Base-by-base conservation (phyloP, 2,329 filamentous ascomycete genomes). In the Dichotomopilus funicola region DNA sequence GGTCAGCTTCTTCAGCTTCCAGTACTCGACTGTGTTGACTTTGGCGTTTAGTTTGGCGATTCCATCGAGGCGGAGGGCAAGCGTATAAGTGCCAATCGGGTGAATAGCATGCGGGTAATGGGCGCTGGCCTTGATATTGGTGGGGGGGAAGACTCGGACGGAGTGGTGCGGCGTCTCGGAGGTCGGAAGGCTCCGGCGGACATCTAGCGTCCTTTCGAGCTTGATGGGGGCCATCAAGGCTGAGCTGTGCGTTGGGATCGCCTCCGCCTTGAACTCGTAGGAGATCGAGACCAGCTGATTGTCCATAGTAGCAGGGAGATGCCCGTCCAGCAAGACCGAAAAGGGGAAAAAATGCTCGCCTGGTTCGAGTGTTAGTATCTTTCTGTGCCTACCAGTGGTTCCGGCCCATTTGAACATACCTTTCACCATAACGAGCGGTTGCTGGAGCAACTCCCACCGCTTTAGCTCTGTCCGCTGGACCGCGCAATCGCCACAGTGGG, bases 61-160 rank as follows among this genome's bases (percentile, higher is more conserved):
- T n/a, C 92, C 92, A 60, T 91, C 89, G 61, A 99, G 81, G 51
- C 86, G 85, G 73, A 96, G 85, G 46, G 83, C 80, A 49, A 96
- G 80, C 9, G 79, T 87, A 73, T 95, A 92, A 65, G 82, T 84
- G 65, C 89, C 88, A 58, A 91, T 88, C 5, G 92, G 91, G 73
- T 96, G 87, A 60, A 96, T 85, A 61, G 95, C 83, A 40, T 89
- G 83, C 47, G 87, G 87, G 61, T 95, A 86, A 65, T 89, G 85
- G 60, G 94, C 87, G 66, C 85, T 86, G 56, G 90, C 88, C 62
- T 89, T 91, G 66, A 99, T 86, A 73, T 95, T 94, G 63, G 94
- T 99, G 0, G 94, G 92, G 48, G 92, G 94, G 73, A 99, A 99
- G 67, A 97, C 88, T 66, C 92, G 89, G 60, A 96, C 85, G 12